phyloP scores from a whole-genome alignment of 164 flowering plant species.

The Taxillus chinensis region DNA sequence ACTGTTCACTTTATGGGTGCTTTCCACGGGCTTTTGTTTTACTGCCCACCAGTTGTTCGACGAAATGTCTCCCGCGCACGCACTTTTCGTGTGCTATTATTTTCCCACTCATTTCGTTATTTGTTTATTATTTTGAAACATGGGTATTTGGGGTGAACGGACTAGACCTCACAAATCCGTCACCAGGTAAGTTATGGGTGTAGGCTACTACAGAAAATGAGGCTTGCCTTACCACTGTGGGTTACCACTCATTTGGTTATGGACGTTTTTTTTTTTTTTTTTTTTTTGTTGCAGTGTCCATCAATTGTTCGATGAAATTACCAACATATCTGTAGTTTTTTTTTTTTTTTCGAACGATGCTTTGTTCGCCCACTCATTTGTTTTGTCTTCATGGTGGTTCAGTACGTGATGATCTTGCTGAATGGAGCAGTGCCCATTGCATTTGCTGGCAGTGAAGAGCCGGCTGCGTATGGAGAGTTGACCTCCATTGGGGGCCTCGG shows the following conservation, averaged over 20 bases:
- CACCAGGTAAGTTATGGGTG: too few species aligned
- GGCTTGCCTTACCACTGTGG: too few species aligned
- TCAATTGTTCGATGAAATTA: slow-evolving; percentile 31
- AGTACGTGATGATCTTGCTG: slow-evolving; percentile 90
- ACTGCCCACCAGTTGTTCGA: neutral
- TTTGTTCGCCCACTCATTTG: neutral
- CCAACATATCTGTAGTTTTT: neutral
- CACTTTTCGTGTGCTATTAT: too few species aligned
- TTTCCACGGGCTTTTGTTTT: too few species aligned
- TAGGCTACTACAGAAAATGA: too few species aligned
- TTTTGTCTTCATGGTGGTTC: slow-evolving; percentile 9
- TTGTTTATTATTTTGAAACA: neutral
- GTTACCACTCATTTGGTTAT: neutral
- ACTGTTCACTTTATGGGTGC: too few species aligned
- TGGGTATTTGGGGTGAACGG: too few species aligned
- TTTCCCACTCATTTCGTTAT: neutral
- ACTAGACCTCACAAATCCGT: too few species aligned
- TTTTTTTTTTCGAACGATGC: neutral
- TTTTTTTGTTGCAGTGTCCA: slow-evolving; percentile 2
- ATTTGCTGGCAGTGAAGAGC: slow-evolving; percentile 84
- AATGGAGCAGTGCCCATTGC: slow-evolving; percentile 84
- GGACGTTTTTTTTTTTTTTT: too few species aligned
- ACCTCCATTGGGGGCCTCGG: slow-evolving; percentile 81
- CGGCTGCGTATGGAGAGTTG: slow-evolving; percentile 88
- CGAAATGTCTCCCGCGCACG: neutral